Percentiles rank a stretch among this genome's conserved stretches.
Conservation (phyloP, 2,329 filamentous ascomycete genomes). For the Phyllosticta capitalensis region DNA sequence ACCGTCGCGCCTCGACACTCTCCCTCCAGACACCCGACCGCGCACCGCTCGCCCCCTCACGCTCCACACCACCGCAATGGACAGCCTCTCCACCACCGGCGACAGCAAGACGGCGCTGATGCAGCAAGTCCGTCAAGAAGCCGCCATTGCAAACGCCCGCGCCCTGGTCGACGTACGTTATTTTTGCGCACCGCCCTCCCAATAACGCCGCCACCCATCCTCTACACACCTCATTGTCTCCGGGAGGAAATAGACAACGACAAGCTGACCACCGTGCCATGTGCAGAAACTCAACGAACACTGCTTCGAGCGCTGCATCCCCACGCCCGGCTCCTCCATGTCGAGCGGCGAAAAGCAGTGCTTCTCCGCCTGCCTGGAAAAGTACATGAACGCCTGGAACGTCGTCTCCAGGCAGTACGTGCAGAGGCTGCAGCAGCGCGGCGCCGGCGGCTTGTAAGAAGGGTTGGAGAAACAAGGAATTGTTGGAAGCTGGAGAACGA, state of each 20-base stretch:
- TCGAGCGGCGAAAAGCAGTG: constrained; percentile 41
- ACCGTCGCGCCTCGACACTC: too few species aligned
- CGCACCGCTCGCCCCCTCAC: background rate
- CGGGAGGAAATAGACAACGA: background rate
- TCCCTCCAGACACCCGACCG: background rate
- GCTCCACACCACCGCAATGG: constrained; percentile 9
- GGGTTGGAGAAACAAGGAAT: background rate
- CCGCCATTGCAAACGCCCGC: constrained; percentile 42
- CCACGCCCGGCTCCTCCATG: constrained; percentile 41
- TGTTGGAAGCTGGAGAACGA: background rate
- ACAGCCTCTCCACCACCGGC: constrained; percentile 18
- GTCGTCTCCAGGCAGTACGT: constrained; percentile 42
- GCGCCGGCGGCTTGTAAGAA: background rate
- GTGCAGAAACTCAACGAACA: constrained; percentile 48
- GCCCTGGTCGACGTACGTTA: constrained; percentile 38
- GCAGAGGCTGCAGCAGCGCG: constrained; percentile 33
- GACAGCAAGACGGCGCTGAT: constrained; percentile 40
- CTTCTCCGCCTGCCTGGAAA: constrained; percentile 45
- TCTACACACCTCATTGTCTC: background rate
- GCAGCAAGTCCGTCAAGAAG: constrained; percentile 44
- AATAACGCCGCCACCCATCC: background rate
- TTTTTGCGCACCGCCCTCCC: background rate
- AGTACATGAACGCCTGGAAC: constrained; percentile 47
- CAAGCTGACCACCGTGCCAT: too few species aligned
- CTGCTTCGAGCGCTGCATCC: constrained; percentile 47